A percentile compares a stretch with the other conserved stretches of the same genome.
phyloP scores from a whole-genome alignment of 306 rosid genomes.

The Vachellia collinsii region DNA sequence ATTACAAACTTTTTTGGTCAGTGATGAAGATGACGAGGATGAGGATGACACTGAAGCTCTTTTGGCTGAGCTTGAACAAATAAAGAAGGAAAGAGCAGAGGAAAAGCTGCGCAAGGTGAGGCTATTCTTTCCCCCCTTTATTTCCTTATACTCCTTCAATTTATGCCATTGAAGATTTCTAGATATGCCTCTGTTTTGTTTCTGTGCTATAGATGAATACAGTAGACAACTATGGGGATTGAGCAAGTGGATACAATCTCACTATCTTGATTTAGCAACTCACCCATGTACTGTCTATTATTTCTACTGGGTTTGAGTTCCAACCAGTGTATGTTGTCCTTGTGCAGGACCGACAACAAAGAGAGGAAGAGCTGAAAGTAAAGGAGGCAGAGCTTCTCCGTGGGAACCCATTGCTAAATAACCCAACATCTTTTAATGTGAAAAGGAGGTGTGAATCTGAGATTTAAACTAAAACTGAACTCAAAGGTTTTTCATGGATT shows the following conservation, averaged over 20 bases:
- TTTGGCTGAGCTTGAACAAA: conserved; percentile 95
- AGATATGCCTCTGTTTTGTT: not conserved
- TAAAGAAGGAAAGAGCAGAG: conserved; percentile 93
- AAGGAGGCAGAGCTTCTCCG: conserved; percentile 65
- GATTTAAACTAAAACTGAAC: not conserved
- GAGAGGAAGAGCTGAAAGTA: conserved; percentile 64
- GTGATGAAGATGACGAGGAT: conserved; percentile 55
- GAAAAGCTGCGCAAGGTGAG: conserved; percentile 85
- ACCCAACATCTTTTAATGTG: conserved; percentile 56
- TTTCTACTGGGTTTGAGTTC: not conserved
- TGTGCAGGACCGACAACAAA: conserved; percentile 51
- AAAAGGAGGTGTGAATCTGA: conserved; percentile 54
- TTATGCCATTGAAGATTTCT: conserved; percentile 22
- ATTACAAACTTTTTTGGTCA: not conserved
- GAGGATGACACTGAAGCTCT: conserved; percentile 94
- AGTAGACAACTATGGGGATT: not conserved
- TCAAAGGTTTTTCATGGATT: not conserved
- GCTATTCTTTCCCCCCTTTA: not conserved
- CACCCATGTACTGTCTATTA: not conserved
- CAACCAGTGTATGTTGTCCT: conserved; percentile 19
- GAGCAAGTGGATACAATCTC: not conserved
- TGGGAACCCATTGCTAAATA: conserved; percentile 64
- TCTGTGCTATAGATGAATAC: not conserved
- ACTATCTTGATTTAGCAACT: not conserved
- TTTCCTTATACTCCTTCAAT: not conserved